A percentile compares a stretch with the other conserved stretches of the same genome.
Evolutionary conservation across 495 filamentous ascomycete species (phyloP).

Genomic region (Schizothecium vesticola): DNA sequence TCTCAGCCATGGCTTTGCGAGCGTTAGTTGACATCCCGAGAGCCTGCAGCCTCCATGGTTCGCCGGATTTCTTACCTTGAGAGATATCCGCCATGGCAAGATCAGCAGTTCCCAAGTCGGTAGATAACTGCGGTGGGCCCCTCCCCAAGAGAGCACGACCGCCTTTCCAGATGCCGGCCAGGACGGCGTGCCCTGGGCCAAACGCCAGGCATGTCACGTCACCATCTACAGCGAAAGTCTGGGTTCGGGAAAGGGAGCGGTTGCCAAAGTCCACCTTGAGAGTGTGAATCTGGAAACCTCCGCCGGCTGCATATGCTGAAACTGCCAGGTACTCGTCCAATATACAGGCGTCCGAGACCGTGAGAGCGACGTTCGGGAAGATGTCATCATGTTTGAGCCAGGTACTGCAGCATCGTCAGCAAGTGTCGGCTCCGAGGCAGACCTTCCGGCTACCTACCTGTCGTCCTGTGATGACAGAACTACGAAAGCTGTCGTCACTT

Average conservation of each 20-base stretch:
- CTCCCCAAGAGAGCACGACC: constrained; percentile 24
- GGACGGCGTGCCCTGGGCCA: constrained; percentile 17
- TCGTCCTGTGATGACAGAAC: constrained; percentile 24
- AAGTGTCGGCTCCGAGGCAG: background rate
- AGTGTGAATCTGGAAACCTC: constrained; percentile 29
- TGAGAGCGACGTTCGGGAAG: constrained; percentile 13
- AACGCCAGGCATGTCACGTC: constrained; percentile 40
- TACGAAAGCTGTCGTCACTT: constrained; percentile 51
- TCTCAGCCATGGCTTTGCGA: background rate
- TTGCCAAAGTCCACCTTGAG: constrained; percentile 21
- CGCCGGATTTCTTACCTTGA: background rate
- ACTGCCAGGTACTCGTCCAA: constrained; percentile 29
- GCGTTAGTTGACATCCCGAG: background rate
- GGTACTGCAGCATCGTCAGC: background rate
- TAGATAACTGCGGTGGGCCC: constrained; percentile 13
- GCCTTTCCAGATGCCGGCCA: constrained; percentile 29
- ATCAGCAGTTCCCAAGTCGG: background rate
- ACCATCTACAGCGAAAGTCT: constrained; percentile 27
- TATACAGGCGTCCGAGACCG: constrained; percentile 32
- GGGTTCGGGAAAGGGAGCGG: constrained; percentile 14
- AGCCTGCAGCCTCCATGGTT: background rate
- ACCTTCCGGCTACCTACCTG: constrained; percentile 10
- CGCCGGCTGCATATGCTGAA: constrained; percentile 24
- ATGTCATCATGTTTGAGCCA: background rate
- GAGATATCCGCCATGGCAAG: constrained; percentile 1